Percentiles rank a stretch among this genome's conserved stretches.
Evolutionary conservation across 345 rosid genomes (phyloP).

Genomic region (Carallia pectinifolia): DNA sequence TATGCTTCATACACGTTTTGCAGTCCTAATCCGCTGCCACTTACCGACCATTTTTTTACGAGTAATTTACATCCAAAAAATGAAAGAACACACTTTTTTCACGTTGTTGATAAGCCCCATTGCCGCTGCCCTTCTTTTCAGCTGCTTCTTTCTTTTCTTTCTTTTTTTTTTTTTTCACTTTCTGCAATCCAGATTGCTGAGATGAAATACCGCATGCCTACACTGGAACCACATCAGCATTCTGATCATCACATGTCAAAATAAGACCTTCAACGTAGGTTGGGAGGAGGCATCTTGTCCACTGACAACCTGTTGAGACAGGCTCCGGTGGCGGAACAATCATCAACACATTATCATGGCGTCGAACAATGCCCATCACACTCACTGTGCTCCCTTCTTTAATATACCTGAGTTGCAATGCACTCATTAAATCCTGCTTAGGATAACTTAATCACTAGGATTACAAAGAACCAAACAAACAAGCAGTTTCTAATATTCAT

Average conservation of each 20-base stretch:
- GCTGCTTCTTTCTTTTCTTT: no score
- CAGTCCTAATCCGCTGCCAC: conserved; percentile 10
- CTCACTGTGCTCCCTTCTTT: conserved; percentile 97
- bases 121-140: conserved; percentile 8
- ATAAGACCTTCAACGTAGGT: conserved; percentile 74
- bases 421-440: conserved; percentile 9
- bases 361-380: conserved; percentile 85
- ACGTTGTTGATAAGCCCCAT: background rate
- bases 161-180: background rate
- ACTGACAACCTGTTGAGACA: conserved; percentile 70
- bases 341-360: conserved; percentile 83
- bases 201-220: conserved; percentile 27
- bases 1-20: conserved; percentile 1
- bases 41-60: conserved; percentile 8
- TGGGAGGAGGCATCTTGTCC: conserved; percentile 74
- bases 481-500: background rate
- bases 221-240: conserved; percentile 75
- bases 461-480: background rate
- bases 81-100: background rate
- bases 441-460: background rate
- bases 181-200: conserved; percentile 18
- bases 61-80: conserved; percentile 9
- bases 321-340: conserved; percentile 70
- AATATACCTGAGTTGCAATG: conserved; percentile 53
- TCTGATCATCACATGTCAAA: conserved; percentile 64